Percentiles rank a stretch among this genome's conserved stretches.
phyloP scores from a whole-genome alignment of 305 asterid species.

The Solanum chacoense region DNA sequence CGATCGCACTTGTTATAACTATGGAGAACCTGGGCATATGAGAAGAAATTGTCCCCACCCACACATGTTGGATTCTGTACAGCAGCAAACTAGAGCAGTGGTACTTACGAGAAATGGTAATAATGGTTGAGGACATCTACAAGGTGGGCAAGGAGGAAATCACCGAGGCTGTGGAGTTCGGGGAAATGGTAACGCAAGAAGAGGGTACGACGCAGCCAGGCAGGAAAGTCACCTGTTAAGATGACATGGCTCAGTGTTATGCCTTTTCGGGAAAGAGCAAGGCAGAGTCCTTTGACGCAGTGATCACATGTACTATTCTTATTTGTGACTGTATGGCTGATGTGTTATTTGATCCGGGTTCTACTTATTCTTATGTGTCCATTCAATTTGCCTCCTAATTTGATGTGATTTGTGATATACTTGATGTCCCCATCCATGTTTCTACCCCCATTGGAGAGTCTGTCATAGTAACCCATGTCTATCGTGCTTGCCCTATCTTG shows the following conservation, averaged over 20 bases:
- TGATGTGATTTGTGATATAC: neutral
- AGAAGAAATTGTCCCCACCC: neutral
- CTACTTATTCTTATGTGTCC: too few species aligned
- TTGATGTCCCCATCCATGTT: too few species aligned
- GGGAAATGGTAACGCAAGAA: neutral
- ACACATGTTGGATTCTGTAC: neutral
- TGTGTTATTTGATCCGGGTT: too few species aligned
- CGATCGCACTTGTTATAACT: neutral
- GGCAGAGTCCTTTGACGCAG: neutral
- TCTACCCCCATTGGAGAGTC: too few species aligned
- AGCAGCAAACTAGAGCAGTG: neutral
- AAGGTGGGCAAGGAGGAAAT: neutral
- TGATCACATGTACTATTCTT: neutral
- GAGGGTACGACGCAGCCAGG: neutral
- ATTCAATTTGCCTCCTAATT: too few species aligned
- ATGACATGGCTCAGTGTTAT: neutral
- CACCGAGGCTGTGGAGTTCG: neutral
- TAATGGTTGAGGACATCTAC: neutral
- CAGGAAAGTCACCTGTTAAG: rapidly evolving
- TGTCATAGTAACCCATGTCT: too few species aligned
- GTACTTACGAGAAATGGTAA: neutral
- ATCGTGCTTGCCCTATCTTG: too few species aligned
- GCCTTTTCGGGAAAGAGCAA: too few species aligned
- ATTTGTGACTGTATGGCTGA: neutral
- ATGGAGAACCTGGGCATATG: too few species aligned